Evolutionary conservation across 148 eudicot genomes (phyloP).

Genomic region (Camellia lanceoleosa): DNA sequence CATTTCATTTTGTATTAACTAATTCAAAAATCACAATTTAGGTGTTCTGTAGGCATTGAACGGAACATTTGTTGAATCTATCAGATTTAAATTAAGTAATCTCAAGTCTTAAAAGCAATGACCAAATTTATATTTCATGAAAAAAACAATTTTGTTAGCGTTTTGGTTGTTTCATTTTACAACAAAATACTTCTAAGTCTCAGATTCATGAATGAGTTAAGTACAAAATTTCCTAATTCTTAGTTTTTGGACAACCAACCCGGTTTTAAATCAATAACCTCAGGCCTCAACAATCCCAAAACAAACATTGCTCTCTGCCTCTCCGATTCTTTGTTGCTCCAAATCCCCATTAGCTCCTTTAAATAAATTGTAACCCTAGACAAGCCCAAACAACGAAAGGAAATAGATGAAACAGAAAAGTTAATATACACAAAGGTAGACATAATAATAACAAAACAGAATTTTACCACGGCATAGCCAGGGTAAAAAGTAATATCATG

Average conservation of each 20-base stretch:
- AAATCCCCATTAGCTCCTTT: neutral
- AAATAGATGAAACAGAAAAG: neutral
- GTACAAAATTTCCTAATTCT: neutral
- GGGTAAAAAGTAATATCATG: neutral
- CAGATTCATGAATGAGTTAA: neutral
- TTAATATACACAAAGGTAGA: neutral
- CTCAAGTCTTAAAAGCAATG: no score
- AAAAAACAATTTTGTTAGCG: neutral
- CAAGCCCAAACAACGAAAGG: neutral
- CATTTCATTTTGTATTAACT: neutral
- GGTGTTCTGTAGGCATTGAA: neutral
- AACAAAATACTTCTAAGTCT: no score
- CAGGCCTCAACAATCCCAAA: neutral
- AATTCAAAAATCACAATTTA: no score
- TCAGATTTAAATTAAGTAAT: neutral
- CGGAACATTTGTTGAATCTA: neutral
- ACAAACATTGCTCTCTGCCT: constrained; percentile 11
- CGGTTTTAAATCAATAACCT: neutral
- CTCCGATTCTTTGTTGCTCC: neutral
- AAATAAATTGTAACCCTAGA: neutral
- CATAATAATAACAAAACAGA: neutral
- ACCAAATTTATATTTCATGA: neutral
- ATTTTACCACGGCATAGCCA: neutral
- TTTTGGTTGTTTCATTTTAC: neutral
- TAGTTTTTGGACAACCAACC: neutral